Base-by-base conservation (phyloP, 2,329 filamentous ascomycete genomes). In the Colletotrichum sp. region DNA sequence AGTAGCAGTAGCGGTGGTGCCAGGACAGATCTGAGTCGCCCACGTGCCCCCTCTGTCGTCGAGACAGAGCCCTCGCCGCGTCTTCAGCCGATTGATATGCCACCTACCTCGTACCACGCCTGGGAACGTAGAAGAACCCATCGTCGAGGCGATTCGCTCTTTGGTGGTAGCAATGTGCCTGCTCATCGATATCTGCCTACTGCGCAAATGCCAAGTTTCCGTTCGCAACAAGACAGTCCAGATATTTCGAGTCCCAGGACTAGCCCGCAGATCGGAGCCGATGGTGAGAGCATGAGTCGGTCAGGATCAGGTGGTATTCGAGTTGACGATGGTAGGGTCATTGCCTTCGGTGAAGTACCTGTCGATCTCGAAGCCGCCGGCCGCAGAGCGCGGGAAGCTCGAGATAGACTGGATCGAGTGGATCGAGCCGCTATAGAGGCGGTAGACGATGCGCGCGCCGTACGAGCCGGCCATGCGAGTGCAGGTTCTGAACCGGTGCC, bases 41-140 rank as follows among this genome's bases (percentile, higher is more conserved):
- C 79, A 63, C 78, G 80, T 24, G 81, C 81, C 4, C 82, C 85
- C 3, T 86, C 86, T 30, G 77, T 86, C n/a, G 83, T 87, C 9
- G 84, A 87, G 74, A 87, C 86, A 2, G 86, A 87, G 74, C 87
- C 87, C 0, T 87, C 85, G 10, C 86, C 86, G 1, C 81, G 82
- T 4, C 78, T 84, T 5, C 61, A 76, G 3, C 77, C 77, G 5
- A 82, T 84, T 1, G 81, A 82, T 14, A 77, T 82, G 16, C 77
- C 79, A n/a, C 66, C 48, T 14, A 82, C 81, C 4, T 82, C 80
- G 67, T 84, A 82, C 58, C 77, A 75, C 34, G 77, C 77, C 1
- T 83, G 80, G 78, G 79, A 79, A 32, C 77, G 80, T 38, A 71
- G 73, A 18, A 59, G 6, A 12, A 34, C 65, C 18, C 56, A 43